Base-by-base conservation (phyloP, 257 asterid genomes). In the Agastache rugosa region DNA sequence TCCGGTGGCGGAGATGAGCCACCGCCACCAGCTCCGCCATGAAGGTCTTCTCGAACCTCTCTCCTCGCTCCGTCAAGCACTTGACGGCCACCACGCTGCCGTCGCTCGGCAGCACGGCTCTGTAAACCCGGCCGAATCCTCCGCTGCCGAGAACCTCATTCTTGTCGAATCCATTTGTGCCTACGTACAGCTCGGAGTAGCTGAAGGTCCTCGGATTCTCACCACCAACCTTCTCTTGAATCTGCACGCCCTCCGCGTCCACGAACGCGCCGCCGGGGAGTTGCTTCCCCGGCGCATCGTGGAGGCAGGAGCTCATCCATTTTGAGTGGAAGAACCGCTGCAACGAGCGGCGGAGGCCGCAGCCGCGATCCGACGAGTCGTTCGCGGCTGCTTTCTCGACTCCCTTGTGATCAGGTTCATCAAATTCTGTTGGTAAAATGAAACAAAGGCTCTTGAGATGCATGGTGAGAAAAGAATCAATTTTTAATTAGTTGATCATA, bases 1-100 rank as follows among this genome's bases (percentile, higher is more conserved):
- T 95, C 70, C 99, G 85, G 81, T 95, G 99, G 79, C 99, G 98
- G 79, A 95, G 97, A 77, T 92, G 97, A 41, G 99, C 99, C 79
- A 94, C 99, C 0, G 98, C 98, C 41, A 75, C 88, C 59, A 94
- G 85, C 80, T 94, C 99, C 11, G 99, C 99, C 68, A 83, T 82
- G 85, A 94, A 94, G 0, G 98, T 89, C 86, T 94, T 92, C 90
- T 89, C 92, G 67, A 94, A 87, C 5, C 77, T 60, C 59, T 90
- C 96, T 0, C 99, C 99, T 44, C 77, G 82, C 83, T 90, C 97
- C 12, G 85, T 86, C 83, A 94, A 51, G 81, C 99, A 90, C 79
- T 94, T 94, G 12, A 92, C 98, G 5, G 99, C 99, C 42, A 85
- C 99, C 39, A 73, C 78, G 19, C 90, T 89, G 12, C 95, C 95